Evolutionary conservation across 768 basidiomycete genomes (phyloP).

Genomic region (Arthromyces matolae): DNA sequence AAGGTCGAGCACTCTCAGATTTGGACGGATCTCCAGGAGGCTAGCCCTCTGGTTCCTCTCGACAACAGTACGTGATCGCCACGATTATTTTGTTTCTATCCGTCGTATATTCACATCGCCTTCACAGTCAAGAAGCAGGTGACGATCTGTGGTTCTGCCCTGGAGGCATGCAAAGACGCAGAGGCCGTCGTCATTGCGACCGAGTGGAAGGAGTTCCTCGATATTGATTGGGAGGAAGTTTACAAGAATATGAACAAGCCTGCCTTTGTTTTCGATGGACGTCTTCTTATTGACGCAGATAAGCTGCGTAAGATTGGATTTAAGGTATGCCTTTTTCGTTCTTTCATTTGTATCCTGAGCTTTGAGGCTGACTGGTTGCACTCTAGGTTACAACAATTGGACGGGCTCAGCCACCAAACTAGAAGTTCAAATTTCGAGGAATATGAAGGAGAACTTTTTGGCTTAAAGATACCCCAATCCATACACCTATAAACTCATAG

Average conservation of each 20-base stretch:
- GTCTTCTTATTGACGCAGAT: slow-evolving; percentile 80
- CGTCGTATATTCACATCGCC: background rate
- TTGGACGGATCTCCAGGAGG: slow-evolving; percentile 75
- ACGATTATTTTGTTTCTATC: background rate
- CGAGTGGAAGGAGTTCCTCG: slow-evolving; percentile 95
- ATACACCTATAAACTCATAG: background rate
- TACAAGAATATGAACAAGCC: slow-evolving; percentile 93
- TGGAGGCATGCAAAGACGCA: slow-evolving; percentile 84
- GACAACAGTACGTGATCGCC: slow-evolving; percentile 56
- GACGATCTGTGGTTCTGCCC: slow-evolving; percentile 67
- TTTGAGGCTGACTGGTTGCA: background rate
- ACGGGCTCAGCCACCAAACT: slow-evolving; percentile 25
- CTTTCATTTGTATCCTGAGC: background rate
- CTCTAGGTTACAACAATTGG: slow-evolving; percentile 57
- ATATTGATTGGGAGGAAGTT: slow-evolving; percentile 85
- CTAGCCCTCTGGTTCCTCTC: slow-evolving; percentile 57
- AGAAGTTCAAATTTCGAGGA: background rate
- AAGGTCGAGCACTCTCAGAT: slow-evolving; percentile 85
- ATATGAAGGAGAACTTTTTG: background rate
- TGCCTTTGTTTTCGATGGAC: slow-evolving; percentile 96
- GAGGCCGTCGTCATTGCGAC: slow-evolving; percentile 96
- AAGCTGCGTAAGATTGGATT: slow-evolving; percentile 86
- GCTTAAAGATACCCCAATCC: slow-evolving; percentile 10
- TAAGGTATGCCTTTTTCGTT: slow-evolving; percentile 47
- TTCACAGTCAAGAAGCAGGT: slow-evolving; percentile 82